Conservation (phyloP, 2,329 filamentous ascomycete genomes). For the Xylariales sp. region DNA sequence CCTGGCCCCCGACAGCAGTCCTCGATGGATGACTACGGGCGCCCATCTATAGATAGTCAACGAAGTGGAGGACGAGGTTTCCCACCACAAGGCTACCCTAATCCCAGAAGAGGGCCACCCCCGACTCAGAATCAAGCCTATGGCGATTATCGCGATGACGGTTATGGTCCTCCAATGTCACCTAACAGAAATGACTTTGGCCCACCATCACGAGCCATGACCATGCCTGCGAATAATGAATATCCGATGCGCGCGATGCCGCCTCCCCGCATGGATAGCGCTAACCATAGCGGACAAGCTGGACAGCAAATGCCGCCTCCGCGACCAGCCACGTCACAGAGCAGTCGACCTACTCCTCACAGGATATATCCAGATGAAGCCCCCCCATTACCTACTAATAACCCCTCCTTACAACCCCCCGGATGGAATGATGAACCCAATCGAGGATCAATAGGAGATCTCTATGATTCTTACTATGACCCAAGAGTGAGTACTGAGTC, state of each 20-base stretch:
- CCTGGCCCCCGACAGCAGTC: slow-evolving; percentile 51
- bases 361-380: slow-evolving; percentile 62
- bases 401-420: slow-evolving; percentile 48
- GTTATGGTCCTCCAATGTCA: slow-evolving; percentile 52
- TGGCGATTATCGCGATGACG: slow-evolving; percentile 54
- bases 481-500: slow-evolving; percentile 47
- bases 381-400: slow-evolving; percentile 50
- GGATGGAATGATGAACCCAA: slow-evolving; percentile 53
- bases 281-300: slow-evolving; percentile 59
- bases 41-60: slow-evolving; percentile 52
- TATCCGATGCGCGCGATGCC: slow-evolving; percentile 51
- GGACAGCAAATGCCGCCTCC: slow-evolving; percentile 60
- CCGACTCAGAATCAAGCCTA: slow-evolving; percentile 51
- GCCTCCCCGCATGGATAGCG: slow-evolving; percentile 56
- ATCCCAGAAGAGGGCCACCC: slow-evolving; percentile 51
- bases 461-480: slow-evolving; percentile 68
- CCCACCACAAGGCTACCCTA: slow-evolving; percentile 52
- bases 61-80: slow-evolving; percentile 51
- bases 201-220: slow-evolving; percentile 68
- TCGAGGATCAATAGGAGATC: slow-evolving; percentile 60
- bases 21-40: slow-evolving; percentile 52
- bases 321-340: slow-evolving; percentile 66
- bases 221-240: slow-evolving; percentile 65
- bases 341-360: slow-evolving; percentile 64
- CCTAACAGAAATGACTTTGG: slow-evolving; percentile 58